Base-by-base conservation (phyloP, 805 yeast genomes). In the Ascoidea asiatica region DNA sequence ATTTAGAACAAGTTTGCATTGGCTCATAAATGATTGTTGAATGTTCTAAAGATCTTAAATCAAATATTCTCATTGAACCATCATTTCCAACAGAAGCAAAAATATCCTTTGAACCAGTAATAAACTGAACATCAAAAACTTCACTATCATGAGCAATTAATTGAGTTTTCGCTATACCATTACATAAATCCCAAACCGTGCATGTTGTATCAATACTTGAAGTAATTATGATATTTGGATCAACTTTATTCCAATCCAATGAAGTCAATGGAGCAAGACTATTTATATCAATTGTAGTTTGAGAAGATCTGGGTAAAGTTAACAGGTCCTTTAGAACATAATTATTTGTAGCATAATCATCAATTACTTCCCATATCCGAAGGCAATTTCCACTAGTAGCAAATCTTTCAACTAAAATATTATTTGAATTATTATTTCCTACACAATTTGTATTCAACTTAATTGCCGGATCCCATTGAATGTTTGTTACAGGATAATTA, bases 121-220 rank as follows among this genome's bases (percentile, higher is more conserved):
- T 64, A 59, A 88, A 92, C 50, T 83, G 75, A 23, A 89, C 97
- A 59, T 92, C 98, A 59, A 77, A 86, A 4, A 92, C 98, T 60
- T 88, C 97, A 50, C 81, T 77, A 59, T 92, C 98, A 61, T 92
- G 98, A 0, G 98, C 97, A 51, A 92, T 92, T 41, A 92, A 68
- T 63, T 92, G 97, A 1, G 97, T 90, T 57, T 82, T 84, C 15
- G 95, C 95, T 4, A 70, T 65, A 2, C 74, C 79, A 40, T 67
- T 63, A 19, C 79, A 62, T 29, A 88, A 60, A 62, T 92, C 97
- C 97, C 98, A 92, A 3, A 88, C 78, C 0, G 97, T 89, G 63
- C 98, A 92, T 0, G 98, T 92, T 1, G 98, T 92, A 62, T 92
- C 98, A 8, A 90, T 85, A 19, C 92, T 80, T 49, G 90, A 76